These are phyloP conservation scores for Acanthamoeba sp. DNA, from an alignment of 208 protist genomes.

Conservation along the genomic window DNA sequence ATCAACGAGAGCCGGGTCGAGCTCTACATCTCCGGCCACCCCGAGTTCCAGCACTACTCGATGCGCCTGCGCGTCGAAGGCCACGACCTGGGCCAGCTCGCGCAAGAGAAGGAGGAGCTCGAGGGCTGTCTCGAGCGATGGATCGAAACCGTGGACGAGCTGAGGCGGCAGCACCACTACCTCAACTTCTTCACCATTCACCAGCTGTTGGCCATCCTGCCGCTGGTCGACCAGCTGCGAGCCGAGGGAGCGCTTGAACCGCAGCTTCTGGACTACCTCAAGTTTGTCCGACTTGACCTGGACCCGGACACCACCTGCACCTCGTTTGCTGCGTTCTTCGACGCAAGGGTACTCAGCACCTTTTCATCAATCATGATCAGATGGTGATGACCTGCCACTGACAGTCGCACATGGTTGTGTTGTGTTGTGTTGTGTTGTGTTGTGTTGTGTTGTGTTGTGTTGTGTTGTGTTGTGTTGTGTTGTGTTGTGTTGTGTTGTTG, in stretches of 20 bases:
- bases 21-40: constrained; percentile 49
- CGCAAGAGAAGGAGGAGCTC: not conserved
- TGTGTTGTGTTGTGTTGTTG: no score
- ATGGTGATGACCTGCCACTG: not conserved
- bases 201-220: constrained; percentile 52
- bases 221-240: not conserved
- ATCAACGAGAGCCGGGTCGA: constrained; percentile 28
- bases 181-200: constrained; percentile 74
- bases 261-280: not conserved
- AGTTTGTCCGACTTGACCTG: constrained; percentile 44
- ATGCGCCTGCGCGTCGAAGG: not conserved
- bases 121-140: not conserved
- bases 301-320: not conserved
- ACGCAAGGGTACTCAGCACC: not conserved
- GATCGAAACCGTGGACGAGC: not conserved
- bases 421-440: no score
- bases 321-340: not conserved
- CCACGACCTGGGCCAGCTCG: not conserved
- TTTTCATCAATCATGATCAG: not conserved
- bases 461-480: no score
- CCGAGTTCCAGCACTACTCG: constrained; percentile 44
- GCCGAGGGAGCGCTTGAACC: not conserved
- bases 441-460: no score
- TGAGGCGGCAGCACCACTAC: constrained; percentile 54
- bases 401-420: no score